These are phyloP conservation scores for Aspergillus glaucus DNA, from an alignment of 2,329 filamentous ascomycete genomes.

Conservation along the genomic window DNA sequence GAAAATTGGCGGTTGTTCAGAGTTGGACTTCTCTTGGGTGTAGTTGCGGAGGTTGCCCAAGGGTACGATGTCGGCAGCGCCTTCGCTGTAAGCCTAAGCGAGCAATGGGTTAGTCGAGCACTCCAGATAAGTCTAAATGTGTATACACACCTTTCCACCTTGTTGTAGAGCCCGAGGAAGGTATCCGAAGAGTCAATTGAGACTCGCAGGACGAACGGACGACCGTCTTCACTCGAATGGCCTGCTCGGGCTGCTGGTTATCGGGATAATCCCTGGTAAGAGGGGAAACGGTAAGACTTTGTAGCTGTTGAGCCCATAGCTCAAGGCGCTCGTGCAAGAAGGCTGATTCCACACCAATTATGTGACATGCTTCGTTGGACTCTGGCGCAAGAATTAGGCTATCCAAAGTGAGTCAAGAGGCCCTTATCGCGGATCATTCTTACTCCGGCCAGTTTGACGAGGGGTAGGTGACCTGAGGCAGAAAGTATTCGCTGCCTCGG, in stretches of 20 bases:
- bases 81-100: conserved; percentile 33
- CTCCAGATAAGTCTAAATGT: neutral
- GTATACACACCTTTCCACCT: conserved; percentile 31
- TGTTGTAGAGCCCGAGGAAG: conserved; percentile 35
- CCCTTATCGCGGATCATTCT: too few relatives aligned
- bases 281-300: conserved; percentile 38
- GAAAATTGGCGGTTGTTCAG: conserved; percentile 35
- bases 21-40: conserved; percentile 36
- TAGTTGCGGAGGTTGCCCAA: conserved; percentile 34
- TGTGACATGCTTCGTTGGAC: conserved; percentile 9
- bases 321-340: conserved; percentile 34
- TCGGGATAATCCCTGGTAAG: conserved; percentile 41
- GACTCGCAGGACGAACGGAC: conserved; percentile 41
- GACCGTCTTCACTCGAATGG: conserved; percentile 32
- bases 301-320: conserved; percentile 36
- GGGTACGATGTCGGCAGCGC: conserved; percentile 37
- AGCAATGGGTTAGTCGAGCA: conserved; percentile 4
- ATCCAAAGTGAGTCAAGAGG: too few relatives aligned
- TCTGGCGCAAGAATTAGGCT: too few relatives aligned
- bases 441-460: too few relatives aligned
- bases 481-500: too few relatives aligned
- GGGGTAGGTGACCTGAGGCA: too few relatives aligned
- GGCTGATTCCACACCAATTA: conserved; percentile 28
- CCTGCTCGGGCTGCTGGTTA: conserved; percentile 28
- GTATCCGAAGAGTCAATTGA: conserved; percentile 35